Percentiles rank a stretch among this genome's conserved stretches.
Conservation (phyloP, 169 alveolate genomes). For the Plasmodium gallinaceum region DNA sequence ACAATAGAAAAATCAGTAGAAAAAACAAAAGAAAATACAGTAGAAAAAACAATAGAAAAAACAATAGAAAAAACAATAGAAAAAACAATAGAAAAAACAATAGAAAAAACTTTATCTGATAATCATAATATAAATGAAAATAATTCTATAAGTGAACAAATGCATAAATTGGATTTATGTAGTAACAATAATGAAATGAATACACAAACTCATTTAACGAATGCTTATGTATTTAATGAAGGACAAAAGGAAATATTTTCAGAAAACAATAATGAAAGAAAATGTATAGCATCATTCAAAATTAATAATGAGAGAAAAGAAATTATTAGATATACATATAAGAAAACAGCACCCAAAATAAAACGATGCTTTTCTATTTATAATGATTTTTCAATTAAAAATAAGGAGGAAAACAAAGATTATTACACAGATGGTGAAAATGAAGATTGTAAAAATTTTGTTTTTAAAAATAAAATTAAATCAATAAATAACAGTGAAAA, state of each 20-base stretch:
- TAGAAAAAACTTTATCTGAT: not conserved
- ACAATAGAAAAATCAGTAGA: too few relatives aligned
- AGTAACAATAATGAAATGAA: not conserved
- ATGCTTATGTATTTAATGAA: not conserved
- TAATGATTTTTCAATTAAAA: not conserved
- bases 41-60: too few relatives aligned
- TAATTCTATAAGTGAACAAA: not conserved
- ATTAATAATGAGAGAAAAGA: constrained; percentile 44
- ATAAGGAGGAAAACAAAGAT: not conserved
- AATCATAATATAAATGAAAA: not conserved
- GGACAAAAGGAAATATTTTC: not conserved
- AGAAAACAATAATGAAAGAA: constrained; percentile 2
- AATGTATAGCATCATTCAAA: constrained; percentile 48
- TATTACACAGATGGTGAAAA: not conserved
- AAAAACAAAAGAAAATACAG: too few relatives aligned
- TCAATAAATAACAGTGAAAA: not conserved
- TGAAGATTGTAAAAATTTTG: not conserved
- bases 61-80: too few relatives aligned
- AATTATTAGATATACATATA: constrained; percentile 36
- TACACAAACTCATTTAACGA: constrained; percentile 4
- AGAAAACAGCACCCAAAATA: constrained; percentile 53
- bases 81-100: not conserved
- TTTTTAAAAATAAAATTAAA: not conserved
- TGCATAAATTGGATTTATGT: not conserved
- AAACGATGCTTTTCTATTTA: constrained; percentile 27